Percentiles rank a stretch among this genome's conserved stretches.
Evolutionary conservation across 192 early-diverging fungal genomes (phyloP).

Genomic region (Obelidium mucronatum): DNA sequence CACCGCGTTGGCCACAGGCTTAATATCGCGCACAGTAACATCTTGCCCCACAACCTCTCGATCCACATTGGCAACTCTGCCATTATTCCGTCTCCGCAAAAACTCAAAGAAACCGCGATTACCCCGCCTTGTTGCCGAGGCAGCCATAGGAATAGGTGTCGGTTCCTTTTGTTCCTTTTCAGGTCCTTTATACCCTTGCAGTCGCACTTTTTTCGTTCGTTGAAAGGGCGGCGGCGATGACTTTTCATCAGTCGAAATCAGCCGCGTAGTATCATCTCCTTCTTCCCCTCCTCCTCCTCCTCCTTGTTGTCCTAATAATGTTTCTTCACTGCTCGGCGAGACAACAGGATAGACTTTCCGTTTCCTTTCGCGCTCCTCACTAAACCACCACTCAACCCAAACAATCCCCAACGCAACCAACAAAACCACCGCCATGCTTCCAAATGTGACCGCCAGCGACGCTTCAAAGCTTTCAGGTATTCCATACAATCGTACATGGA

Average conservation of each 20-base stretch:
- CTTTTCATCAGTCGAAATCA: too few relatives aligned
- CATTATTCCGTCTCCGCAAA: neutral
- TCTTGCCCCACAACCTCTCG: neutral
- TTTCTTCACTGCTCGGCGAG: neutral
- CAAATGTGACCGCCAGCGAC: conserved; percentile 12
- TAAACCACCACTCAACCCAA: neutral
- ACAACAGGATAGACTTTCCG: neutral
- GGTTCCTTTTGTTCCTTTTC: conserved; percentile 8
- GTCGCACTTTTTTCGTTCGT: conserved; percentile 2
- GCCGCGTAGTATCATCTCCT: too few relatives aligned
- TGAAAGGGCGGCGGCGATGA: too few relatives aligned
- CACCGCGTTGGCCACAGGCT: too few relatives aligned
- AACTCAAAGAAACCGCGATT: neutral
- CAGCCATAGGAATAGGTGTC: neutral
- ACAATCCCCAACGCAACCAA: neutral
- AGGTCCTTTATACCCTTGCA: conserved; percentile 22
- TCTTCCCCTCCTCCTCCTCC: neutral
- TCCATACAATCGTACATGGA: conserved; percentile 27
- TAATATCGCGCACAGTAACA: neutral
- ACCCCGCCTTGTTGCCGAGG: neutral
- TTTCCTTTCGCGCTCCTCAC: neutral
- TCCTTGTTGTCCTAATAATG: neutral
- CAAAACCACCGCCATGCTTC: neutral
- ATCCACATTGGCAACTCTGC: neutral
- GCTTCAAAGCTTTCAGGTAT: neutral